Percentiles rank a stretch among this genome's conserved stretches.
phyloP scores from a whole-genome alignment of 345 rosid species.

The Chamaenerion angustifolium region DNA sequence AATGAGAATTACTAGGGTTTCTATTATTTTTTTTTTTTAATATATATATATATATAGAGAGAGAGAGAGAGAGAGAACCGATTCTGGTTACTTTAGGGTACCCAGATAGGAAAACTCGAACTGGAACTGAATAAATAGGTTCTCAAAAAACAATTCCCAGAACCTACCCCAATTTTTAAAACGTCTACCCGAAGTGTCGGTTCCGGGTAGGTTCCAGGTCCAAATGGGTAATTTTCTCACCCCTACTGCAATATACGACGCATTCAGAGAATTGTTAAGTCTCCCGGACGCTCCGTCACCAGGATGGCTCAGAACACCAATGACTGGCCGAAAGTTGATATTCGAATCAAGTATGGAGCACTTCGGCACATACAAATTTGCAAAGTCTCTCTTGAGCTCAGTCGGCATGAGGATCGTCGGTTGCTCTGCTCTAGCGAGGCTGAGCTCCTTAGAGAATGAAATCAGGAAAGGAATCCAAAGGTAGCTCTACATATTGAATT shows the following conservation, averaged over 20 bases:
- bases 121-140: too few species aligned
- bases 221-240: too few species aligned
- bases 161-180: too few species aligned
- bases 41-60: too few species aligned
- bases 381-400: constrained; percentile 11
- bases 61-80: too few species aligned
- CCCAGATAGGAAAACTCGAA: too few species aligned
- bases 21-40: too few species aligned
- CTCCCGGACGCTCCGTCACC: constrained; percentile 90
- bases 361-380: constrained; percentile 8
- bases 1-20: too few species aligned
- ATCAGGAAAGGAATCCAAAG: constrained; percentile 33
- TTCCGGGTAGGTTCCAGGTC: too few species aligned
- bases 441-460: constrained; percentile 29
- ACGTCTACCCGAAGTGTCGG: too few species aligned
- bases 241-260: constrained; percentile 61
- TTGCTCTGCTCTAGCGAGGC: constrained; percentile 17
- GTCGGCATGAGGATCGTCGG: constrained; percentile 35
- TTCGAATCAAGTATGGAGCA: constrained; percentile 38
- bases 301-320: constrained; percentile 72
- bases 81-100: too few species aligned
- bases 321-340: constrained; percentile 60
- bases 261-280: constrained; percentile 33
- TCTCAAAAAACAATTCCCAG: too few species aligned
- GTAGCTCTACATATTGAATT: constrained; percentile 37